A percentile compares a stretch with the other conserved stretches of the same genome.
phyloP scores from a whole-genome alignment of 2,329 filamentous ascomycete species.

The Penicillium sp. region DNA sequence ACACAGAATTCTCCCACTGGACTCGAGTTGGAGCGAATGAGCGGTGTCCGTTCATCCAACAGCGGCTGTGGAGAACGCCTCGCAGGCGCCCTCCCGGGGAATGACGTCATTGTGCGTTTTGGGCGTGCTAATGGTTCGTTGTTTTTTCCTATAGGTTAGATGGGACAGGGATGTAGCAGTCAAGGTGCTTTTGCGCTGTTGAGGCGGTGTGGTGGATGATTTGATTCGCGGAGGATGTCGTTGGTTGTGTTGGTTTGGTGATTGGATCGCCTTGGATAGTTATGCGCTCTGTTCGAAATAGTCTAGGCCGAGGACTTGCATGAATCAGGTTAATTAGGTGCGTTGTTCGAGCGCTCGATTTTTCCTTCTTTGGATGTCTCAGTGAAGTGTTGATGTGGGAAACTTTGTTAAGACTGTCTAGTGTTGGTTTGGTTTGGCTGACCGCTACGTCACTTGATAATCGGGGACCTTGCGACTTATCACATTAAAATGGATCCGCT shows the following conservation, averaged over 20 bases:
- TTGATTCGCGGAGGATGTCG: not conserved
- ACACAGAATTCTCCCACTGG: not conserved
- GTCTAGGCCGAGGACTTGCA: not conserved
- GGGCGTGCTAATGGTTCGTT: not conserved
- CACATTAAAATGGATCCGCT: not conserved
- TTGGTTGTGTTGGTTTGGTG: not conserved
- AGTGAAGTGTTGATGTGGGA: not conserved
- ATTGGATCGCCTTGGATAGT: not conserved
- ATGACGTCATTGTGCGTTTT: constrained; percentile 14
- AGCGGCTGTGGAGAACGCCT: constrained; percentile 11
- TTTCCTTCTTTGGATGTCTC: not conserved
- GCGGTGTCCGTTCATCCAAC: constrained; percentile 11
- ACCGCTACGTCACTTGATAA: not conserved
- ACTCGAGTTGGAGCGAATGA: not conserved
- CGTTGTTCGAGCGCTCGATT: not conserved
- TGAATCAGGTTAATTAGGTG: not conserved
- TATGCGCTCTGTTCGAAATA: not conserved
- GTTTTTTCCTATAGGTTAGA: not conserved
- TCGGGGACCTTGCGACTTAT: not conserved
- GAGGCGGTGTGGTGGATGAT: not conserved
- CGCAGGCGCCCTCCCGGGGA: not conserved
- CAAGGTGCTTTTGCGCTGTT: not conserved
- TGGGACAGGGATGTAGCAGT: not conserved
- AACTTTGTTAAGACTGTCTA: not conserved
- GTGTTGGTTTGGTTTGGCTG: not conserved